These are phyloP conservation scores for Syzygium grande DNA, from an alignment of 345 rosid genomes.

Conservation along the genomic window DNA sequence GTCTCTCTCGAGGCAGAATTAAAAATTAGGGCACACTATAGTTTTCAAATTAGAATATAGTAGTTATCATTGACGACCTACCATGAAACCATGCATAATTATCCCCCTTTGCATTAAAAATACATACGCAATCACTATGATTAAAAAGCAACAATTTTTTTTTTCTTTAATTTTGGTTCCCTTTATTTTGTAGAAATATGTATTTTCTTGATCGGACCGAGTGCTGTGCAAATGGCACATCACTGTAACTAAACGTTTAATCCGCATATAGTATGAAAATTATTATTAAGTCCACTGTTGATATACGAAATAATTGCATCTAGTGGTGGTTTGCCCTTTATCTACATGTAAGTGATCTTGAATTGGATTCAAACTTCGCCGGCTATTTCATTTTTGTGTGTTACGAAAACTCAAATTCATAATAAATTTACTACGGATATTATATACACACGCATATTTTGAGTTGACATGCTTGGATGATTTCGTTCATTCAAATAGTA, in stretches of 20 bases:
- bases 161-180: too few species aligned
- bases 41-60: background rate
- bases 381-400: background rate
- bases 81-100: background rate
- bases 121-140: too few species aligned
- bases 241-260: background rate
- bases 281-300: background rate
- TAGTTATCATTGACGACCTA: background rate
- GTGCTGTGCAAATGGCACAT: background rate
- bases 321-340: rapidly evolving
- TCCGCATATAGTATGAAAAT: background rate
- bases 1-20: background rate
- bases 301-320: background rate
- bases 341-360: background rate
- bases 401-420: background rate
- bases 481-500: background rate
- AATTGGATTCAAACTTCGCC: background rate
- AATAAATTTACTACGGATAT: background rate
- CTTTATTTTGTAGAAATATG: background rate
- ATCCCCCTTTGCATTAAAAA: background rate
- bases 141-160: too few species aligned
- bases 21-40: background rate
- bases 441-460: background rate
- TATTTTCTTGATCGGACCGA: background rate
- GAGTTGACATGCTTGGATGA: background rate